A percentile compares a stretch with the other conserved stretches of the same genome.
Conservation (phyloP, 2,329 filamentous ascomycete genomes). For the Cladosporium sp. region DNA sequence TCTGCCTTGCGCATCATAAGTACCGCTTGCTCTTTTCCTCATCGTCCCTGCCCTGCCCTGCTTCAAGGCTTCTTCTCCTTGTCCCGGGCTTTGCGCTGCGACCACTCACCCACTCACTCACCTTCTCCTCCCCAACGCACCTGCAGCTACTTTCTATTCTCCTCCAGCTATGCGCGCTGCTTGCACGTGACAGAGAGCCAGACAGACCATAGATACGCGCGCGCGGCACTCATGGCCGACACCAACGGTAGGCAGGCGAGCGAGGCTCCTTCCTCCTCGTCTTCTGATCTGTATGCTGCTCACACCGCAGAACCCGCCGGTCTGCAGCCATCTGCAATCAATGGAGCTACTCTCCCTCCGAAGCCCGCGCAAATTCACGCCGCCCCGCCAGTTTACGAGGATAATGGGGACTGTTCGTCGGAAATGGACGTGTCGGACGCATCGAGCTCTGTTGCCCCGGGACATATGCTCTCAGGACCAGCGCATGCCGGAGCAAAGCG, state of each 20-base stretch:
- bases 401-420: conserved; percentile 27
- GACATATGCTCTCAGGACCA: conserved; percentile 19
- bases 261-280: conserved; percentile 23
- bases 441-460: conserved; percentile 26
- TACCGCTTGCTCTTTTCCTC: conserved; percentile 13
- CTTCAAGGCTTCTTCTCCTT: conserved; percentile 1
- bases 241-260: conserved; percentile 21
- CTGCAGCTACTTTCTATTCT: not conserved
- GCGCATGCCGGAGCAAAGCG: conserved; percentile 32
- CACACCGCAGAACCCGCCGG: not conserved
- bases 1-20: conserved; percentile 20
- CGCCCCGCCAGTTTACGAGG: not conserved
- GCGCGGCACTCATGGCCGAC: conserved; percentile 7
- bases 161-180: conserved; percentile 6
- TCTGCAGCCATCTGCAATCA: not conserved
- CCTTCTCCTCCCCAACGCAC: not conserved
- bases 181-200: conserved; percentile 3
- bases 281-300: conserved; percentile 22
- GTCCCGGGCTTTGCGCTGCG: not conserved
- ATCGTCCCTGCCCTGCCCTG: not conserved
- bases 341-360: not conserved
- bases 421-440: conserved; percentile 34
- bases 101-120: not conserved
- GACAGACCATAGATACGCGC: conserved; percentile 6
- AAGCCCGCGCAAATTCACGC: not conserved